Evolutionary conservation across 208 protist genomes (phyloP), one percentile per base, ranked within the genome.

Genomic region (Perkinsela sp.): DNA sequence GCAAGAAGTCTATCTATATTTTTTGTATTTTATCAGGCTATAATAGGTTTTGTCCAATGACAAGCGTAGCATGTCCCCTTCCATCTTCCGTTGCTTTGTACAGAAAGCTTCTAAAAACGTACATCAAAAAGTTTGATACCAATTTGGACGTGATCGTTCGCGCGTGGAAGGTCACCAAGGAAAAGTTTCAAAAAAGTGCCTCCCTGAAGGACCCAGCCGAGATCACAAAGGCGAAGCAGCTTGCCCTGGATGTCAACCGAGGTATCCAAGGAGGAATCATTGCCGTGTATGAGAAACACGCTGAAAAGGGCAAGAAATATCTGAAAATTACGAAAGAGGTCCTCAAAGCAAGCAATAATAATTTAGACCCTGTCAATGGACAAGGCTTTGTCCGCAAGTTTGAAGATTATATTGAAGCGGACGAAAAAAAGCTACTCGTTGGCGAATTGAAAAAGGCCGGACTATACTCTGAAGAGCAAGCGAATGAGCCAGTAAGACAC

Each of bases 111-210:
- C 76, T 90, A 15, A 90, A 90, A 71, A 66, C 88, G 65, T 90
- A 86, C 71, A 16, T 88, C 29, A 76, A 80, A 57, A 90, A 90
- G 69, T 90, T 90, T 71, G 82, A 90, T 70, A 87, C 82, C n/a
- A 81, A 90, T 69, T 72, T 76, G 48, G 76, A 84, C 67, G 88
- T 83, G 2, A 90, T 90, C 65, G 68, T 90, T 28, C 79, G 77
- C 2, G 82, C 82, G 32, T 90, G 85, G 83, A 84, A 84, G 70
- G 82, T 86, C 71, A 90, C 85, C 48, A 88, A 86, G 74, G 88
- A 83, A 75, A 79, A 90, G 76, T 90, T 90, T 22, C 40, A 57
- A 22, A 6, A 22, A 57, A 57, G 22, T 22, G 40, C 40, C 13
- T 22, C 6, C 13, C 40, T 57, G 6, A 6, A 22, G 40, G 40